Conservation (phyloP, 352 stramenopile genomes). For the Plasmopara halstedii region DNA sequence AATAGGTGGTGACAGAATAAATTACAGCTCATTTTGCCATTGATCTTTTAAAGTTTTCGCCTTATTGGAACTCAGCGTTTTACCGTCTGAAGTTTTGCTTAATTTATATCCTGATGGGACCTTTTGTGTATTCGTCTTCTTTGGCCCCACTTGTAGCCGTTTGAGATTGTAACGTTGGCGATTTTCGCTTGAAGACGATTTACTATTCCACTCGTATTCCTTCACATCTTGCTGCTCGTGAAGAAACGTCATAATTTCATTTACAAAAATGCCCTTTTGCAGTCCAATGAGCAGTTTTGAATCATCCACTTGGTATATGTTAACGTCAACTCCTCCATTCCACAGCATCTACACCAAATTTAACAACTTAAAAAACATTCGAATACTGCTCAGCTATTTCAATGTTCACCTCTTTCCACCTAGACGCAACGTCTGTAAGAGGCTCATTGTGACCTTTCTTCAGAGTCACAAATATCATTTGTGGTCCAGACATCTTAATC, state of each 20-base stretch:
- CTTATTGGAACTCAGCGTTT: background rate
- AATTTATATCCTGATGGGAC: too few species aligned
- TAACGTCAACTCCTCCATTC: conserved; percentile 62
- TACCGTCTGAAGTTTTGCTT: conserved; percentile 3
- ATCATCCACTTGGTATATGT: conserved; percentile 57
- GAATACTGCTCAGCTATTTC: background rate
- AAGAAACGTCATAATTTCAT: conserved; percentile 45
- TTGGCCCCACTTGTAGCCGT: too few species aligned
- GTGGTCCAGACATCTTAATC: conserved; percentile 47
- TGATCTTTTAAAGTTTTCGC: background rate
- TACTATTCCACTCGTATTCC: conserved; percentile 60
- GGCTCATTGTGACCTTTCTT: conserved; percentile 12
- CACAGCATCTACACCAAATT: conserved; percentile 44
- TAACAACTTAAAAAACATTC: background rate
- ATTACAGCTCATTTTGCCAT: conserved; percentile 29
- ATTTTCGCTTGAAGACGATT: conserved; percentile 21
- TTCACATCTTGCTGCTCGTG: conserved; percentile 39
- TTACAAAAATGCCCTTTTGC: conserved; percentile 46
- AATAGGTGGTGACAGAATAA: too few species aligned
- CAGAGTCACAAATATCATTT: conserved; percentile 79
- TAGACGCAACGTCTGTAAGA: conserved; percentile 36
- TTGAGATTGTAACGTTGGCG: too few species aligned
- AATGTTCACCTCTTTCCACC: conserved; percentile 59
- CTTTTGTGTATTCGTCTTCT: conserved; percentile 11
- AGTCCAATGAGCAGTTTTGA: conserved; percentile 53